phyloP scores from a whole-genome alignment of 1,139 yeast species.

The Pichia sp. region DNA sequence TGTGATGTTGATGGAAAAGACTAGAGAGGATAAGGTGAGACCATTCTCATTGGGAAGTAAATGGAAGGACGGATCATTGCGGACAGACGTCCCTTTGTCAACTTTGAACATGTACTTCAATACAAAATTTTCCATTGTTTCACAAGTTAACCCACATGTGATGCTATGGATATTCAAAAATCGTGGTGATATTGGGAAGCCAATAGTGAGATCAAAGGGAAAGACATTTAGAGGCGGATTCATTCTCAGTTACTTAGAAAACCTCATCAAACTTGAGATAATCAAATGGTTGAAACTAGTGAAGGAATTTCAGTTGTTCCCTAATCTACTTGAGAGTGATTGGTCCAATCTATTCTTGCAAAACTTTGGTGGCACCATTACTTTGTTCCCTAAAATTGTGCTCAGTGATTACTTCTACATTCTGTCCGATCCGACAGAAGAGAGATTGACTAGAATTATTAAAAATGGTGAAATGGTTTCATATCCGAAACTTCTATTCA shows the following conservation, averaged over 20 bases:
- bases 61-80: slow-evolving; percentile 68
- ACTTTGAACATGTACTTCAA: slow-evolving; percentile 70
- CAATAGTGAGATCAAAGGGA: slow-evolving; percentile 58
- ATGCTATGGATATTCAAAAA: slow-evolving; percentile 73
- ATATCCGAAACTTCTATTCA: slow-evolving; percentile 59
- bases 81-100: slow-evolving; percentile 67
- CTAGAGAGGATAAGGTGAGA: slow-evolving; percentile 35
- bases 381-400: slow-evolving; percentile 66
- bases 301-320: slow-evolving; percentile 59
- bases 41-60: slow-evolving; percentile 72
- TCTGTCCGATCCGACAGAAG: slow-evolving; percentile 60
- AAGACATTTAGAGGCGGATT: slow-evolving; percentile 69
- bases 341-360: slow-evolving; percentile 78
- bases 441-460: slow-evolving; percentile 48
- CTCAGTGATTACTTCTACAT: slow-evolving; percentile 57
- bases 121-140: slow-evolving; percentile 68
- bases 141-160: slow-evolving; percentile 81
- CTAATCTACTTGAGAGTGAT: slow-evolving; percentile 65
- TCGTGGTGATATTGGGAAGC: slow-evolving; percentile 74
- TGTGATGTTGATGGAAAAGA: slow-evolving; percentile 70
- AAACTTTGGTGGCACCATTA: slow-evolving; percentile 66
- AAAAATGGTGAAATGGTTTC: slow-evolving; percentile 59
- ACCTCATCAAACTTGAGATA: slow-evolving; percentile 62
- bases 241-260: slow-evolving; percentile 65
- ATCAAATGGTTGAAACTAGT: slow-evolving; percentile 68